Conservation (phyloP, 192 early-diverging fungal genomes). For the Backusella liffmaniae region DNA sequence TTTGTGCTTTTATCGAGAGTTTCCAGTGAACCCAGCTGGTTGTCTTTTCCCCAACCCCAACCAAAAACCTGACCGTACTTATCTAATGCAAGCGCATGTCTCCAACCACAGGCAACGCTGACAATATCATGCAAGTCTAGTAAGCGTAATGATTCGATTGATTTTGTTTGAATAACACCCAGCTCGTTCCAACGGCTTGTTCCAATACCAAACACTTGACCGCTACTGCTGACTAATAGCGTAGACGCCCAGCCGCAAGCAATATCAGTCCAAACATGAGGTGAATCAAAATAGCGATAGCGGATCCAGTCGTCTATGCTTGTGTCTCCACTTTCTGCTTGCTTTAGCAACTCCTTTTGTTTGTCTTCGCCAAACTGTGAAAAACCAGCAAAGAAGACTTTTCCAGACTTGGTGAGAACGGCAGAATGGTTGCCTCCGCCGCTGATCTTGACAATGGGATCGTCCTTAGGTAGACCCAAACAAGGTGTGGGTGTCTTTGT, state of each 20-base stretch:
- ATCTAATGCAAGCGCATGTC: constrained; percentile 59
- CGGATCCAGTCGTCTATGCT: not conserved
- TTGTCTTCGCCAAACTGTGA: constrained; percentile 18
- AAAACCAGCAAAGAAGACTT: constrained; percentile 7
- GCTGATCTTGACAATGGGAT: constrained; percentile 31
- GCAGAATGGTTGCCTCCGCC: constrained; percentile 76
- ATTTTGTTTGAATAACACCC: constrained; percentile 34
- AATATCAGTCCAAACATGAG: constrained; percentile 37
- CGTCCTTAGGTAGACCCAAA: constrained; percentile 10
- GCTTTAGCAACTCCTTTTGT: not conserved
- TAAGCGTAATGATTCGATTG: constrained; percentile 11
- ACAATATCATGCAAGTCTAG: constrained; percentile 31
- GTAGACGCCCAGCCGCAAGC: constrained; percentile 69
- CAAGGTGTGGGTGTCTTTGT: constrained; percentile 11
- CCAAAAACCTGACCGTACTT: constrained; percentile 39
- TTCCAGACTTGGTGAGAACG: not conserved
- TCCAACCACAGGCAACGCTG: constrained; percentile 59
- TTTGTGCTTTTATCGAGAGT: constrained; percentile 16
- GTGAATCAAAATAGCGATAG: not conserved
- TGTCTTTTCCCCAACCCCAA: constrained; percentile 59
- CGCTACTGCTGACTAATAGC: constrained; percentile 17
- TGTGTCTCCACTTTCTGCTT: not conserved
- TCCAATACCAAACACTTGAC: constrained; percentile 53
- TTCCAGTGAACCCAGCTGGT: constrained; percentile 46
- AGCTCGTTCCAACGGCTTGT: constrained; percentile 54